A percentile compares a stretch with the other conserved stretches of the same genome.
These are phyloP conservation scores for Candida mattraensis DNA, from an alignment of 805 yeast genomes.

Conservation along the genomic window DNA sequence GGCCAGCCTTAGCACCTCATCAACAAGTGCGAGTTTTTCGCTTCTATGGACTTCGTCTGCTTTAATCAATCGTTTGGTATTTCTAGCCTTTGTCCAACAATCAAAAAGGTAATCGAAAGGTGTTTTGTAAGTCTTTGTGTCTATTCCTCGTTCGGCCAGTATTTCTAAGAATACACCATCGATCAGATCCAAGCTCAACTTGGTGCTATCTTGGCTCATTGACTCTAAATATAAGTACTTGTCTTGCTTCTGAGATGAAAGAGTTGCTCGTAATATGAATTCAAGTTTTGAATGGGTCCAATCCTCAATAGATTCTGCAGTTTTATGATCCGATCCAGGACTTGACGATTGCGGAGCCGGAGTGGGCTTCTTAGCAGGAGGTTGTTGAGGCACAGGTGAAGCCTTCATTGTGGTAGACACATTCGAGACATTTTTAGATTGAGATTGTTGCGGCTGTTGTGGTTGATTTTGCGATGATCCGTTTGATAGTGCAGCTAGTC, in stretches of 20 bases:
- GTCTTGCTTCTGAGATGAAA: constrained; percentile 26
- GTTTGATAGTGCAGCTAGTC: constrained; percentile 30
- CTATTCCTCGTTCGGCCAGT: constrained; percentile 53
- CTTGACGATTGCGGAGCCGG: constrained; percentile 1
- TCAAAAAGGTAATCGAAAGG: constrained; percentile 49
- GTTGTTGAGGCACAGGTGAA: constrained; percentile 10
- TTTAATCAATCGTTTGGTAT: constrained; percentile 42
- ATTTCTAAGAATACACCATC: constrained; percentile 58
- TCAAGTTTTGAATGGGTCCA: constrained; percentile 45
- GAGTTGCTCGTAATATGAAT: constrained; percentile 37
- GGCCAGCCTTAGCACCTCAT: constrained; percentile 48
- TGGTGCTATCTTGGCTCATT: constrained; percentile 23
- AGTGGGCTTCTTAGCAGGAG: not conserved
- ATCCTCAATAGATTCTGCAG: constrained; percentile 25
- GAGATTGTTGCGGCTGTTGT: not conserved
- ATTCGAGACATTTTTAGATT: too few relatives aligned
- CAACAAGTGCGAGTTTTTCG: constrained; percentile 40
- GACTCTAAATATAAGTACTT: constrained; percentile 24
- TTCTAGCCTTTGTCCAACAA: constrained; percentile 43
- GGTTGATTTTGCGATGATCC: constrained; percentile 5
- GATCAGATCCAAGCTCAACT: constrained; percentile 35
- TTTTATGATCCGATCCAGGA: not conserved
- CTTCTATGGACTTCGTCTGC: constrained; percentile 40
- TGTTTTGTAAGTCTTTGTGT: constrained; percentile 22
- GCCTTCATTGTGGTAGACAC: too few relatives aligned